Percentiles rank a stretch among this genome's conserved stretches.
phyloP scores from a whole-genome alignment of 2,329 filamentous ascomycete genomes.

The Botrytis sinoallii region DNA sequence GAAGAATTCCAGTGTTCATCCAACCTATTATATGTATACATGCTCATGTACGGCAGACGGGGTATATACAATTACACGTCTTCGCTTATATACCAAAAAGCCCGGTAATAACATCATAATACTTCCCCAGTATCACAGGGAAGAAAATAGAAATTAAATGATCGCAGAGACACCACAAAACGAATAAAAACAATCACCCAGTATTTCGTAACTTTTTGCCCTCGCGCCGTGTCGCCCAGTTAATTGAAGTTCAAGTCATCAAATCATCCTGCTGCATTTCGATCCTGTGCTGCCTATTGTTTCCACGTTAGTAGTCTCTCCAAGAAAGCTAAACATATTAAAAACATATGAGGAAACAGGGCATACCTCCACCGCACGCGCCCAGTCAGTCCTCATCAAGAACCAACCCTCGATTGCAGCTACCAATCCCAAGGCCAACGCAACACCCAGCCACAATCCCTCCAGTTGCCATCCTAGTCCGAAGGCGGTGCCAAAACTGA shows the following conservation, averaged over 20 bases:
- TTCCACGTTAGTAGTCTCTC: background rate
- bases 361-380: slow-evolving; percentile 50
- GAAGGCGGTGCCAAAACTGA: slow-evolving; percentile 77
- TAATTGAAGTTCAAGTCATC: background rate
- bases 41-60: background rate
- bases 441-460: slow-evolving; percentile 79
- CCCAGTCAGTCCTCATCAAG: slow-evolving; percentile 53
- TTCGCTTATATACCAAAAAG: background rate
- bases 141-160: background rate
- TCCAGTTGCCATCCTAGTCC: slow-evolving; percentile 71
- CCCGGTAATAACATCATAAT: background rate
- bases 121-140: too few relatives aligned
- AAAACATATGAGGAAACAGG: background rate
- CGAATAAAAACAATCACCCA: background rate
- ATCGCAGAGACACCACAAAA: too few relatives aligned
- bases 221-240: background rate
- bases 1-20: background rate
- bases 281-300: slow-evolving; percentile 48
- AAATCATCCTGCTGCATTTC: slow-evolving; percentile 48
- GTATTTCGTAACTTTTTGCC: background rate
- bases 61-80: background rate
- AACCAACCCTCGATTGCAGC: slow-evolving; percentile 54
- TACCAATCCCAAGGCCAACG: slow-evolving; percentile 56
- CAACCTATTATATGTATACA: background rate
- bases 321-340: background rate